These are phyloP conservation scores for Picea sitchensis DNA, from an alignment of 75 land plant genomes.

Conservation along the genomic window DNA sequence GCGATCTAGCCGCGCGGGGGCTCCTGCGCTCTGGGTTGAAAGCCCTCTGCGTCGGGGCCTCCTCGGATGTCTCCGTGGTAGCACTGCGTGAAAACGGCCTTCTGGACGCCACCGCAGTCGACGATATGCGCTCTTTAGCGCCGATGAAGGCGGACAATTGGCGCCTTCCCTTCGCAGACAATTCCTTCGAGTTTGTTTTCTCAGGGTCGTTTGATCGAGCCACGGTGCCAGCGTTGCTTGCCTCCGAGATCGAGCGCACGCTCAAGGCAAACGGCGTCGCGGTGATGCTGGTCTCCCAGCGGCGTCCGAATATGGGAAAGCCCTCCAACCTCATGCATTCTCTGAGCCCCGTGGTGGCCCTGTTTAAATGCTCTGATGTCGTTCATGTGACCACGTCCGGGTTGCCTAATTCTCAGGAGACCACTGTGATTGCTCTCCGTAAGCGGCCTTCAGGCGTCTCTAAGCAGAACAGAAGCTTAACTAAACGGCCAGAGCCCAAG, in stretches of 20 bases:
- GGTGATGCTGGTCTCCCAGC: neutral
- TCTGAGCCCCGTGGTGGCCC: neutral
- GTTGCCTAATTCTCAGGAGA: neutral
- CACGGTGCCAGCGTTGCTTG: constrained; percentile 11
- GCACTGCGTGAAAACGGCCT: constrained; percentile 8
- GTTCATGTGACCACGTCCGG: neutral
- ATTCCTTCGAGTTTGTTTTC: constrained; percentile 20
- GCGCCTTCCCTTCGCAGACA: neutral
- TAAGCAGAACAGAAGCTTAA: neutral
- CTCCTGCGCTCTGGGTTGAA: constrained; percentile 7
- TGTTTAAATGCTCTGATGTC: neutral
- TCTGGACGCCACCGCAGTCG: neutral
- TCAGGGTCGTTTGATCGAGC: constrained; percentile 13
- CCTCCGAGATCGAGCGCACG: constrained; percentile 21
- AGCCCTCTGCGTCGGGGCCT: constrained; percentile 13
- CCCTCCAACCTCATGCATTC: neutral
- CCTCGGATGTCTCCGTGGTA: neutral
- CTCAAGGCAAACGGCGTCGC: constrained; percentile 17
- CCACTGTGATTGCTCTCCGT: neutral
- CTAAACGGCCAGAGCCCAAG: neutral
- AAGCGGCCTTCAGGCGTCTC: neutral
- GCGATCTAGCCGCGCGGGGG: neutral
- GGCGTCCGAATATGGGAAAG: neutral
- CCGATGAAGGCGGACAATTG: neutral
- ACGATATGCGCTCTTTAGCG: neutral